Base-by-base conservation (phyloP, 306 rosid species). In the Cicer bijugum region DNA sequence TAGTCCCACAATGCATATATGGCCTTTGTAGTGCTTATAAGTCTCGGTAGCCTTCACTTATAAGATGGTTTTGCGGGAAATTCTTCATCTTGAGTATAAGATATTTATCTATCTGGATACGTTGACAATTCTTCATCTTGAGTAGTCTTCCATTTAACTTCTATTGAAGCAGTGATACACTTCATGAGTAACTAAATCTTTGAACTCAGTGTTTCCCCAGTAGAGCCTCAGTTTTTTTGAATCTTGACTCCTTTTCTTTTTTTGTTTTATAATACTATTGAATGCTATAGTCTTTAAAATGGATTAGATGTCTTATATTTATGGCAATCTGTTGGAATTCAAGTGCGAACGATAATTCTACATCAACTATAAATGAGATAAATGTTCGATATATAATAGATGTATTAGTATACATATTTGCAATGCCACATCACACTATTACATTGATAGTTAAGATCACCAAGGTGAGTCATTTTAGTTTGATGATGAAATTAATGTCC, bases 111-210 rank as follows among this genome's bases (percentile, higher is more conserved):
- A 38, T 61, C 59, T 53, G 53, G 19, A 71, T 23, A 23, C 38
- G 20, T 59, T 69, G 43, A 62, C 66, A 68, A 8, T 12, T 23
- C 60, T 4, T 43, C 37, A 62, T 37, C 50, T 52, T 53, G 75
- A 59, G 46, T 57, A 15, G 35, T 43, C 7, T 51, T 77, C 44
- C 57, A 39, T 46, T 8, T 52, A 37, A 56, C 39, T 19, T 56
- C n/a, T 56, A 14, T 56, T 20, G 62, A 56, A 58, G 17, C 8
- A 57, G 16, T 11, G 9, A 57, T 57, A 8, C 15, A 23, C 40
- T 12, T 59, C 65, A 59, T 6, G 65, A 33, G 65, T 12, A 59
- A 33, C 40, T 35, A 59, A 58, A 33, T 58, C 43, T 59, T 40
- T 59, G 12, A 33, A 59, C 28, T 59, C 42, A 33, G 6, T 10